Evolutionary conservation across 805 yeast species (phyloP).

Genomic region (Sporopachydermia lactativora): DNA sequence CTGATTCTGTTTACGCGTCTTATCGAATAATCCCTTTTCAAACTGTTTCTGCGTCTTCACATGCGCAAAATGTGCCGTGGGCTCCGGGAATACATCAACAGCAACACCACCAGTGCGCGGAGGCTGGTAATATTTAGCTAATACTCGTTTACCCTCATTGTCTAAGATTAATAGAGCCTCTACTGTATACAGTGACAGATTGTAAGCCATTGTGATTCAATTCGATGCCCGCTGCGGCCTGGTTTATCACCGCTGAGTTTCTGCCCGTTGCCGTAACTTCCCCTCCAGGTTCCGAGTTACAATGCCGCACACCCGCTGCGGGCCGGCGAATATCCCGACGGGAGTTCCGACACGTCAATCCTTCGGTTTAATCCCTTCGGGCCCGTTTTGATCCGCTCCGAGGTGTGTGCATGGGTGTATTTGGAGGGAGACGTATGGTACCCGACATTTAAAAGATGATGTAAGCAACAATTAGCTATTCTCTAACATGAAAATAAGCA

Average conservation of each 20-base stretch:
- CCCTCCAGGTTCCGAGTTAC: neutral
- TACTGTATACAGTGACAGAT: constrained; percentile 60
- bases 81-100: constrained; percentile 15
- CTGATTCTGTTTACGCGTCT: constrained; percentile 67
- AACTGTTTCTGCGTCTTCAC: constrained; percentile 59
- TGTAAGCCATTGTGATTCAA: constrained; percentile 21
- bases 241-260: neutral
- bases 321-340: neutral
- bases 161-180: constrained; percentile 74
- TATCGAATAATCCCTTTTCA: constrained; percentile 56
- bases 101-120: constrained; percentile 32
- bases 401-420: too few relatives aligned
- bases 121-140: constrained; percentile 70
- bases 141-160: constrained; percentile 63
- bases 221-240: neutral
- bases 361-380: too few relatives aligned
- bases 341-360: too few relatives aligned
- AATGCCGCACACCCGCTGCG: neutral
- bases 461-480: too few relatives aligned
- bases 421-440: too few relatives aligned
- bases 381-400: too few relatives aligned
- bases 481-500: too few relatives aligned
- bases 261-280: neutral
- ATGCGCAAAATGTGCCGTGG: constrained; percentile 23
- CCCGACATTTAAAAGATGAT: too few relatives aligned